Base-by-base conservation (phyloP, 805 yeast genomes). In the Kodamaea laetipori region DNA sequence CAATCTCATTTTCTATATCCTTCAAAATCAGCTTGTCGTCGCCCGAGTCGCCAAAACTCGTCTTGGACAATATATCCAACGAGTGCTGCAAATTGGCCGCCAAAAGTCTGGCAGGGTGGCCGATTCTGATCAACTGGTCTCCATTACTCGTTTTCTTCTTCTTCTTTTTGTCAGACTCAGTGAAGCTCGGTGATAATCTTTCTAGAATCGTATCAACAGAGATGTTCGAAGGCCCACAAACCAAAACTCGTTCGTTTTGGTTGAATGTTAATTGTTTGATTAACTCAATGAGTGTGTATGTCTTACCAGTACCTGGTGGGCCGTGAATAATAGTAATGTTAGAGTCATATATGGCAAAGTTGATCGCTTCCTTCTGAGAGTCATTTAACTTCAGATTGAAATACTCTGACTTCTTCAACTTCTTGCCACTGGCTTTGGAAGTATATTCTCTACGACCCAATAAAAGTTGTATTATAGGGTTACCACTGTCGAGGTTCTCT, bases 211-310 rank as follows among this genome's bases (percentile, higher is more conserved):
- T 92, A 60, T 92, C 98, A 1, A 90, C 95, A 1, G 97, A 81
- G 11, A 90, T 82, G 59, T 92, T 92, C 0, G 97, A 90, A 0
- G 98, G 96, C 0, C 97, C 97, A 66, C 97, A 90, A 0, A 92
- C 90, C 21, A 92, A 67, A 0, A 92, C 82, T 35, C 90, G 63
- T 41, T 72, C 74, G 11, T 59, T 53, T 4, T 55, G 55, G 10
- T 63, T 64, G 6, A 67, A 68, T 1, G 80, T 72, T 39, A 89
- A 67, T 57, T 90, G 97, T 40, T 84, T 77, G 27, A 90, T 82
- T 6, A 87, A 66, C 55, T 92, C 97, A 7, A 90, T 81, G 4
- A 92, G 54, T 0, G 97, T 90, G 49, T 83, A 84, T 0, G 98
- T 92, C 47, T 81, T 79, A 8, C 92, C 92, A 0, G 92, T 84